Percentiles rank a stretch among this genome's conserved stretches.
These are phyloP conservation scores for Penicillium lividum DNA, from an alignment of 495 filamentous ascomycete species.

Conservation along the genomic window DNA sequence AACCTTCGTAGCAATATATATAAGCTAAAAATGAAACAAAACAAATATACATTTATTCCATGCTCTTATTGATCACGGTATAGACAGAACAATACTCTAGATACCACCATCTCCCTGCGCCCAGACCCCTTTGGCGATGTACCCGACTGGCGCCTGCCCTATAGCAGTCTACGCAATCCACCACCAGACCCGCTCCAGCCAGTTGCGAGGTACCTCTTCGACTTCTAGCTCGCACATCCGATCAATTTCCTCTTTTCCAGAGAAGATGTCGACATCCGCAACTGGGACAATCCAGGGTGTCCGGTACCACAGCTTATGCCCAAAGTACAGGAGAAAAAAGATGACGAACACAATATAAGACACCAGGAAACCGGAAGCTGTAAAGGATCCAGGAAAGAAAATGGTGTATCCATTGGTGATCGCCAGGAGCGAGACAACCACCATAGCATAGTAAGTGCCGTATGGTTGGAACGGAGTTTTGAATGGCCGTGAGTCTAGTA, in stretches of 20 bases:
- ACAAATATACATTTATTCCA: no score
- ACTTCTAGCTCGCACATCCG: slow-evolving; percentile 30
- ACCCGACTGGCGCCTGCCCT: no score
- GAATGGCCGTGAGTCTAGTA: slow-evolving; percentile 54
- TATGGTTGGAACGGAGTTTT: slow-evolving; percentile 55
- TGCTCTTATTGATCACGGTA: no score
- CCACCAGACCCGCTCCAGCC: slow-evolving; percentile 36
- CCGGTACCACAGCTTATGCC: slow-evolving; percentile 34
- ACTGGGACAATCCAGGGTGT: slow-evolving; percentile 54
- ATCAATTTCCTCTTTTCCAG: slow-evolving; percentile 37
- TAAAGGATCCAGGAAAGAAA: slow-evolving; percentile 56
- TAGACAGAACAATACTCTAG: no score
- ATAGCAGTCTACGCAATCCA: slow-evolving; percentile 27
- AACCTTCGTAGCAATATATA: no score
- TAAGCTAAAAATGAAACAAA: no score
- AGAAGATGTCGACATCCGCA: slow-evolving; percentile 34
- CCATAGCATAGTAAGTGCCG: slow-evolving; percentile 54
- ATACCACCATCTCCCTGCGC: no score
- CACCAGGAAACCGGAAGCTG: slow-evolving; percentile 51
- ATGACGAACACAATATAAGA: slow-evolving; percentile 55
- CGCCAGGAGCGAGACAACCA: slow-evolving; percentile 57
- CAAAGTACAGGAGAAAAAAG: slow-evolving; percentile 67
- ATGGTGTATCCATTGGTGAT: slow-evolving; percentile 66
- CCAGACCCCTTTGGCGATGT: no score
- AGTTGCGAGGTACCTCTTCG: slow-evolving; percentile 30